Base-by-base conservation (phyloP, 2,329 filamentous ascomycete genomes). In the Fusarium staphyleae region DNA sequence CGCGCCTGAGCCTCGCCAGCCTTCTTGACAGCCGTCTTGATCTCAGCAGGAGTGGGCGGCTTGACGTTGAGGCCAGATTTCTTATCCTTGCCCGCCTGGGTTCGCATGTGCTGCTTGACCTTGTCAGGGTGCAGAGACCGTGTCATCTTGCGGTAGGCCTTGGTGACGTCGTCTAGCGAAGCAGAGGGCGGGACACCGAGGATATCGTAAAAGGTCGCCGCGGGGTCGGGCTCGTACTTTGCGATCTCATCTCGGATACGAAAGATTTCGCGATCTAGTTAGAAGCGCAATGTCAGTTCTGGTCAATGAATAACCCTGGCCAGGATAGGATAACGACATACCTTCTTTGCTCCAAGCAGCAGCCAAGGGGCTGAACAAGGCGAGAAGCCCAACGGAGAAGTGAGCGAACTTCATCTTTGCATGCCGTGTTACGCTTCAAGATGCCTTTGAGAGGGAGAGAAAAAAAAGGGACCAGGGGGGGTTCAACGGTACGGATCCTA, bases 261-360 rank as follows among this genome's bases (percentile, higher is more conserved):
- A 80, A 99, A 99, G 78, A 99, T 98, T 77, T 99, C 95, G 72
- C 96, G 91, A 77, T 99, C 95, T 96, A 69, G 22, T 95, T 96
- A 69, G 22, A 39, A 26, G 9, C 4, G 14, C 18, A n/a, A 9
- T 11, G 58, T 65, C 36, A 54, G 44, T 7, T 8, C 7, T 24
- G 22, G 39, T 34, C 29, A 35, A n/a, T 46, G 35, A 42, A 43
- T 10, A 33, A 42, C 12, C 14, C 12, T 13, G 13, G 7, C 12
- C 36, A 30, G 16, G 44, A 8, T 36, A n/a, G 19, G 26, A 14
- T 41, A 24, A 4, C 12, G 14, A 72, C 79, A 65, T 75, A 89
- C 90, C 90, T 82, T 96, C 91, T 75, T 95, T 95, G 51, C 85
- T 86, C 91, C 92, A 96, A 39, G 90, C 90, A 42, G 86, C 83